These are phyloP conservation scores for Babesia ovis DNA, from an alignment of 169 alveolate genomes.

Conservation along the genomic window DNA sequence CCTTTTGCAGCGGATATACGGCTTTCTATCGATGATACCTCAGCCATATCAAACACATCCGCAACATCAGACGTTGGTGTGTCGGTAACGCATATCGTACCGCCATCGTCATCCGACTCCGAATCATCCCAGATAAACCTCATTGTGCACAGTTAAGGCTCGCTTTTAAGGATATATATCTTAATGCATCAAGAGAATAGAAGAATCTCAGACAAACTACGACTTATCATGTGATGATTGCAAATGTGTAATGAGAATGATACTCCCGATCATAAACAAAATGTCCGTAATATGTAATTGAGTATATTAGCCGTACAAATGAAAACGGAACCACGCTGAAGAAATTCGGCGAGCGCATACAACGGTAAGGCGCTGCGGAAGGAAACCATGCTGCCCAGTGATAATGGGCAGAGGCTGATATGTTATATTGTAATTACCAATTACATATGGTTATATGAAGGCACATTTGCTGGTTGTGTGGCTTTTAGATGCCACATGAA, in stretches of 20 bases:
- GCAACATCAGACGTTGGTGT: constrained; percentile 5
- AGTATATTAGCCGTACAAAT: neutral
- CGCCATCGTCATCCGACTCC: constrained; percentile 8
- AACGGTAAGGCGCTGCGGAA: neutral
- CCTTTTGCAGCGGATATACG: neutral
- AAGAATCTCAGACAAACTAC: neutral
- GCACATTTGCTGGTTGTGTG: too few relatives aligned
- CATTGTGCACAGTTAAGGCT: constrained; percentile 3
- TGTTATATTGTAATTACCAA: too few relatives aligned
- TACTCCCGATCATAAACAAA: too few relatives aligned
- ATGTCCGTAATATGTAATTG: neutral
- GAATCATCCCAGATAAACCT: constrained; percentile 28
- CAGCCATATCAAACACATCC: neutral
- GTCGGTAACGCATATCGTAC: constrained; percentile 29
- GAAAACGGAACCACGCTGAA: neutral
- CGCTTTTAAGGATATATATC: too few relatives aligned
- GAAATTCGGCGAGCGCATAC: neutral
- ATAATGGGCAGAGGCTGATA: too few relatives aligned
- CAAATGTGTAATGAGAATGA: too few relatives aligned
- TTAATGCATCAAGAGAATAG: neutral
- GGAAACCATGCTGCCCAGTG: neutral
- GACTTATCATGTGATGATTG: too few relatives aligned
- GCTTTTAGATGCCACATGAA: too few relatives aligned
- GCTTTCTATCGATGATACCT: neutral
- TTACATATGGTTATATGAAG: too few relatives aligned